These are phyloP conservation scores for Leishmania tropica DNA, from an alignment of 208 protist species.

Conservation along the genomic window DNA sequence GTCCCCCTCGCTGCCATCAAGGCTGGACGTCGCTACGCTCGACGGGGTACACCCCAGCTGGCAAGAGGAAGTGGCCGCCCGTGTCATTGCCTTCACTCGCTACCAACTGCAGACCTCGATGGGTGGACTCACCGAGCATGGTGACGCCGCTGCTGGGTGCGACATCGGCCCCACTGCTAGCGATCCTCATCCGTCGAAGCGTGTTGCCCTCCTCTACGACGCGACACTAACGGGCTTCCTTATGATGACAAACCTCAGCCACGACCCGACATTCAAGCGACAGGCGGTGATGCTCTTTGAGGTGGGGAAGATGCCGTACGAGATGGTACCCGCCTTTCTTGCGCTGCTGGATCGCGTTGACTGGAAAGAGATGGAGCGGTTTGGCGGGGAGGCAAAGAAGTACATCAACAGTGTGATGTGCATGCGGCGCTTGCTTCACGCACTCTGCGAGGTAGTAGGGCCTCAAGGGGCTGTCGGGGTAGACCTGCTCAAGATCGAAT, in stretches of 20 bases:
- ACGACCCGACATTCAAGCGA: conserved; percentile 85
- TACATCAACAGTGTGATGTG: conserved; percentile 87
- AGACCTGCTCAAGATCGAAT: conserved; percentile 89
- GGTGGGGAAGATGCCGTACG: conserved; percentile 84
- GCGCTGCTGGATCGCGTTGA: conserved; percentile 69
- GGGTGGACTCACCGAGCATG: conserved; percentile 1
- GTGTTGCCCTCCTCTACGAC: conserved; percentile 96
- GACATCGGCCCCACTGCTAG: neutral
- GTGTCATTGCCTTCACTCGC: conserved; percentile 25
- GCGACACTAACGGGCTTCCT: conserved; percentile 95
- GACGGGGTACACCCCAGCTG: conserved; percentile 59
- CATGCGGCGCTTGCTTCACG: conserved; percentile 71
- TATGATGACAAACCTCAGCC: conserved; percentile 98
- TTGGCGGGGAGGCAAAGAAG: conserved; percentile 85
- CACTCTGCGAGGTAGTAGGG: conserved; percentile 46
- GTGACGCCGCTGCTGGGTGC: neutral
- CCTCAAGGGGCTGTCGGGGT: conserved; percentile 61
- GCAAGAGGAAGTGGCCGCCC: conserved; percentile 42
- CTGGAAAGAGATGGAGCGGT: conserved; percentile 29
- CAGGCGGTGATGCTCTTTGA: conserved; percentile 93
- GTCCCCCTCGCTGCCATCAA: conserved; percentile 38
- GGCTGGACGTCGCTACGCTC: conserved; percentile 23
- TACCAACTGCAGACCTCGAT: conserved; percentile 30
- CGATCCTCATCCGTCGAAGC: conserved; percentile 59
- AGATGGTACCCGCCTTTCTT: conserved; percentile 80